A percentile compares a stretch with the other conserved stretches of the same genome.
Conservation (phyloP, 2,329 filamentous ascomycete genomes). For the Clarireedia homoeocarpa region DNA sequence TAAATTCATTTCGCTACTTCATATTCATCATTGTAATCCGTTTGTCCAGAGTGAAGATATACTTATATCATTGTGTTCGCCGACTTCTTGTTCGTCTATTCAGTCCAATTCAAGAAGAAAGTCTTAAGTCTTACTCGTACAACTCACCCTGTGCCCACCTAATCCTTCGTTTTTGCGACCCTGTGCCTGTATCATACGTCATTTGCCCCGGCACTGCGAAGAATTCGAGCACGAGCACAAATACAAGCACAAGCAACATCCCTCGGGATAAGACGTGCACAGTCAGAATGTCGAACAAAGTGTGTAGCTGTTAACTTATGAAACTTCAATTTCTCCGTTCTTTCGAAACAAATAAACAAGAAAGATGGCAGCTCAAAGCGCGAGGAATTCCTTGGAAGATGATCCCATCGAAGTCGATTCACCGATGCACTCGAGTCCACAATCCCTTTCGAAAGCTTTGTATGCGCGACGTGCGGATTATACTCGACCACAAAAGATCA, state of each 20-base stretch:
- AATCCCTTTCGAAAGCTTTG: constrained; percentile 57
- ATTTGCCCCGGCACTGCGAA: not conserved
- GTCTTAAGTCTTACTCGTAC: no score
- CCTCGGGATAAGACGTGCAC: not conserved
- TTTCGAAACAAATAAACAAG: not conserved
- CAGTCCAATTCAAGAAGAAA: no score
- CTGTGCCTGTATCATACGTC: not conserved
- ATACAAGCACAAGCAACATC: not conserved
- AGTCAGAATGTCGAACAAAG: not conserved
- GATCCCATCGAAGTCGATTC: constrained; percentile 6
- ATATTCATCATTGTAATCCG: not conserved
- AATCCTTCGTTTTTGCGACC: not conserved
- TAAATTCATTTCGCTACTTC: not conserved
- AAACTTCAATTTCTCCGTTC: not conserved
- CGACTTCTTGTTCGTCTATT: no score
- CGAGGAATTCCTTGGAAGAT: constrained; percentile 13
- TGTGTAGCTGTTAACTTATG: not conserved
- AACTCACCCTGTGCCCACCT: no score
- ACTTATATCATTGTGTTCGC: no score
- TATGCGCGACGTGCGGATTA: constrained; percentile 73
- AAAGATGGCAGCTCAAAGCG: constrained; percentile 12
- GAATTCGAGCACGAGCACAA: not conserved
- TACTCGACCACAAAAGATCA: constrained; percentile 63
- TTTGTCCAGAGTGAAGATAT: not conserved
- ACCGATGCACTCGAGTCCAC: constrained; percentile 35